Evolutionary conservation across 1,139 yeast species (phyloP), one percentile per base, ranked within the genome.

Genomic region (Arxiozyma telluris): DNA sequence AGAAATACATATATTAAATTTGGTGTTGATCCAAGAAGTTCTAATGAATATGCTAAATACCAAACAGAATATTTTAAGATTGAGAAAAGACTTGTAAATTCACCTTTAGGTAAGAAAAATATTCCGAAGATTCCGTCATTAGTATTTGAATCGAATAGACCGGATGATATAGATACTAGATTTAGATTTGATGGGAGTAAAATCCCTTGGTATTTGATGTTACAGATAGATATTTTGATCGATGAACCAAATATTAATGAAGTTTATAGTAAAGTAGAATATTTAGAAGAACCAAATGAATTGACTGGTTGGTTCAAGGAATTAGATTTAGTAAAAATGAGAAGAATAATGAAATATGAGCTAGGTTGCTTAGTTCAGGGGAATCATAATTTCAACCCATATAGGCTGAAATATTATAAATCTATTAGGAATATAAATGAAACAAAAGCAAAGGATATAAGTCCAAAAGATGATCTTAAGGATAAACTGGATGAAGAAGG

Each of bases 1-100:
- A 77, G 98, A 63, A 89, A 89, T 58, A 81, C 95, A n/a, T 88
- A 85, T 66, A 82, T 89, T 48, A 79, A 75, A 61, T 82, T 83
- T 61, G 98, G 97, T 0, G 75, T 84, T 42, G 88, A 93, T 67
- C 98, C 98, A 0, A 74, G 80, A 49, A 61, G 70, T 1, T 80
- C 82, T 51, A 64, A 72, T 1, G 71, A 77, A 7, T 83, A 73
- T 65, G 84, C 89, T 62, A 70, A 70, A 41, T 89, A 82, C 66
- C 99, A 93, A 71, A 84, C 89, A 41, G 97, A 93, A 67, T 84
- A 87, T 56, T 93, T 90, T 70, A 78, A 68, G 54, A 67, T 69
- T 44, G 71, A 67, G 53, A 59, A 69, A 50, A 65, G 61, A 55
- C 50, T 66, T 22, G 56, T 64, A 27, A 57, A 57, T 12, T 58